Conservation (phyloP, 768 basidiomycete genomes). For the Gautieria morchelliformis region DNA sequence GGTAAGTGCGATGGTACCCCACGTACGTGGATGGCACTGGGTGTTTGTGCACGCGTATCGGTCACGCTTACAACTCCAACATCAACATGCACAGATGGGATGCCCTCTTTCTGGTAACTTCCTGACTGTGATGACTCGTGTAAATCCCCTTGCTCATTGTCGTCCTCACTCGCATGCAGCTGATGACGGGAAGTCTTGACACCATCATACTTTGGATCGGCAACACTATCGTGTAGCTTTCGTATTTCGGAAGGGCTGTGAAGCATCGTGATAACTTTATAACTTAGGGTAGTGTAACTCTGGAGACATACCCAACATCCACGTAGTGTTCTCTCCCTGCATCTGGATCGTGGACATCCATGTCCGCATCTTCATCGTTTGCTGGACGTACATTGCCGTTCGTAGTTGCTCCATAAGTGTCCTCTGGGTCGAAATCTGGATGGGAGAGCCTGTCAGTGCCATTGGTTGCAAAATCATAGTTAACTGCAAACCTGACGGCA, state of each 20-base stretch:
- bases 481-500: conserved; percentile 44
- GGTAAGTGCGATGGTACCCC: too few species aligned
- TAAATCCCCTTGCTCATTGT: conserved; percentile 19
- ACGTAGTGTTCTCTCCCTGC: conserved; percentile 68
- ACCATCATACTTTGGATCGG: conserved; percentile 75
- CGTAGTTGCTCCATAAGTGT: conserved; percentile 35
- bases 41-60: too few species aligned
- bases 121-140: conserved; percentile 11
- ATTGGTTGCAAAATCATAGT: too few species aligned
- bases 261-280: not conserved
- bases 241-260: conserved; percentile 61
- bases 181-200: conserved; percentile 52
- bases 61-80: too few species aligned
- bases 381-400: conserved; percentile 20
- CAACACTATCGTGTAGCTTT: conserved; percentile 50
- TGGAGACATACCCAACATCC: conserved; percentile 63
- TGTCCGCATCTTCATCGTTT: conserved; percentile 24
- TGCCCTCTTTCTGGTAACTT: conserved; percentile 5
- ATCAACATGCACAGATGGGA: conserved; percentile 13
- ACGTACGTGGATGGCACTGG: too few species aligned
- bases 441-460: too few species aligned
- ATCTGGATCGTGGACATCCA: conserved; percentile 23
- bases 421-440: conserved; percentile 70
- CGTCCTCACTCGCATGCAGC: conserved; percentile 34
- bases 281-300: not conserved